Evolutionary conservation across 768 basidiomycete species (phyloP), one percentile per base, ranked within the genome.

Genomic region (Gelatoporia subvermispora): DNA sequence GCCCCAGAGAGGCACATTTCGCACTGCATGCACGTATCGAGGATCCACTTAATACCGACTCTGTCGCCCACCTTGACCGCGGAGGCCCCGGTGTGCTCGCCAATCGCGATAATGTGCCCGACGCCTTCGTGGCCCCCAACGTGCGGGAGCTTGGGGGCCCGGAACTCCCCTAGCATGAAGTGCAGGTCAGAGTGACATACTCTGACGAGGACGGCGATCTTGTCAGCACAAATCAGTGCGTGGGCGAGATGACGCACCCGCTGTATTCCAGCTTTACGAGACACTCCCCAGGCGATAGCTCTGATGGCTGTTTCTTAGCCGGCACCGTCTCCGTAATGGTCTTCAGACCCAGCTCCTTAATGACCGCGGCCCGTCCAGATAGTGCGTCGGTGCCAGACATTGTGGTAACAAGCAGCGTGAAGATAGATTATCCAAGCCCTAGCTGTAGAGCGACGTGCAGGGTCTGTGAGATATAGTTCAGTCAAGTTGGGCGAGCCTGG

Each of bases 1-100:
- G 71, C 66, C 11, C 85, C 86, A 43, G 79, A 76, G 41, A 77
- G 72, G 61, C 89, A 92, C 48, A 45, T 37, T 35, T 85, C 83
- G 60, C 88, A 92, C 46, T 81, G 67, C 13, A 82, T 69, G 57
- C 88, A 88, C 53, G 75, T 79, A 55, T 80, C 71, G 1, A 82
- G 81, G 5, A 82, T 65, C 81, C 82, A 84, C 62, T 90, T 90
- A 64, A 90, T 77, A 2, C 88, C 88, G 21, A 89, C 86, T 9
- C 84, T 74, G 37, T 88, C 79, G 8, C 88, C 88, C 31, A 88
- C 48, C 56, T 84, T 79, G 55, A 90, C 75, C 0, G 78, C 76
- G 18, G 75, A 77, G 24, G 70, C 39, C 9, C 60, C 45, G 0
- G 85, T 83, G 58, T 81, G 65, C 3, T 75, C 70, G 11, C 78